These are phyloP conservation scores for Hyphodiscus hymeniophilus DNA, from an alignment of 495 filamentous ascomycete genomes.

Conservation along the genomic window DNA sequence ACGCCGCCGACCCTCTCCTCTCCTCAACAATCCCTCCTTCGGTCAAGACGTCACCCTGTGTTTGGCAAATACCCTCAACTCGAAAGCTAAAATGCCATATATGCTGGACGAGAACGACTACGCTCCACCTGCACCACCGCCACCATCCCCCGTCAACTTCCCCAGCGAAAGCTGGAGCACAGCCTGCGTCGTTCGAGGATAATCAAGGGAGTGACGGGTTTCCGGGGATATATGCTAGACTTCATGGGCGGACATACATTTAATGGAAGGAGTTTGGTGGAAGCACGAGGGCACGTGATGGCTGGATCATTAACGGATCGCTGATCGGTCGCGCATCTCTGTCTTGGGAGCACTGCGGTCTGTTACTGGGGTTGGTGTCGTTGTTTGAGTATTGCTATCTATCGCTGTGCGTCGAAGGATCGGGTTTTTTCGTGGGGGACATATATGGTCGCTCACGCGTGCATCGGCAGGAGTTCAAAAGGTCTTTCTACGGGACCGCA, in stretches of 20 bases:
- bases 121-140: constrained; percentile 37
- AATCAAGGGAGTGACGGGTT: neutral
- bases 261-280: neutral
- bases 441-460: constrained; percentile 8
- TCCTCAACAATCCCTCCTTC: constrained; percentile 29
- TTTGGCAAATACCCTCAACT: constrained; percentile 28
- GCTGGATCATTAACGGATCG: neutral
- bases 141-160: constrained; percentile 39
- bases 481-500: neutral
- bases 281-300: neutral
- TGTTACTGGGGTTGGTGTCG: neutral
- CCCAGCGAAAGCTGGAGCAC: constrained; percentile 23
- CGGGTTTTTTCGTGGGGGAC: neutral
- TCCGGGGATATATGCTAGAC: neutral
- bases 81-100: constrained; percentile 25
- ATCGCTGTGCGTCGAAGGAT: neutral
- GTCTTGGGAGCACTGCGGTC: too few relatives aligned
- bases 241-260: neutral
- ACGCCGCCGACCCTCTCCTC: constrained; percentile 16
- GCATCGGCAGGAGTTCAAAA: constrained; percentile 17
- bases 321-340: too few relatives aligned
- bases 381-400: neutral
- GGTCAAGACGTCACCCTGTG: constrained; percentile 36
- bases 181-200: constrained; percentile 16
- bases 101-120: constrained; percentile 22